Evolutionary conservation across 768 basidiomycete species (phyloP), one percentile per base, ranked within the genome.

Genomic region (Fibroporia radiculosa): DNA sequence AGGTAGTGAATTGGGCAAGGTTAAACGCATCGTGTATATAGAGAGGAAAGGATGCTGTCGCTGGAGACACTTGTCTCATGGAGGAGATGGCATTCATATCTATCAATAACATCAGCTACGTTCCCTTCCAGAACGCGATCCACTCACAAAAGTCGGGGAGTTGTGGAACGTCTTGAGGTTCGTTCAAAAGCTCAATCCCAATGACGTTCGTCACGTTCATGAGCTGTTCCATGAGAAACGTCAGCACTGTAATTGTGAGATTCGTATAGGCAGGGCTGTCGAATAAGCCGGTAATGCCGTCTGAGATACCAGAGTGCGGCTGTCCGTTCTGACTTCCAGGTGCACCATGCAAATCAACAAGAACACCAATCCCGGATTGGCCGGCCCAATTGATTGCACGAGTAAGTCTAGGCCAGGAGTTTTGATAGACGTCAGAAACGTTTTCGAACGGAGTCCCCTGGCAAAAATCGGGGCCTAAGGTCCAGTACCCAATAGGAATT

Each of bases 21-120:
- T 84, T 66, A 63, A 87, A 90, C 1, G 69, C 82, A 44, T 88
- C 82, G 44, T 80, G 78, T 20, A 88, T 54, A 56, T 86, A 84
- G 1, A 86, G 51, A 2, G 86, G 81, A 36, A 87, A 70, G 22
- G 47, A 52, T 0, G 56, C 41, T 3, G 59, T 63, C 22, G 58
- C 57, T n/a, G 70, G 56, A 1, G 67, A 65, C 2, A 66, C 56
- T 5, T 56, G 42, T 40, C 79, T 66, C 55, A 84, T 69, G 1
- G 65, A 60, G 6, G 61, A 57, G 34, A 83, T 74, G 3, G 77
- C 78, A 2, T 62, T 55, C n/a, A 60, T 61, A 59, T 84, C 80
- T 79, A 54, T 1, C 29, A 28, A 16, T 20, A 39, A 45, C 25
- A 50, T 52, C 48, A 19, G 42, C 44, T 23, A 51, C 47, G 12